These are phyloP conservation scores for Biscogniauxia marginata DNA, from an alignment of 2,329 filamentous ascomycete species.

Conservation along the genomic window DNA sequence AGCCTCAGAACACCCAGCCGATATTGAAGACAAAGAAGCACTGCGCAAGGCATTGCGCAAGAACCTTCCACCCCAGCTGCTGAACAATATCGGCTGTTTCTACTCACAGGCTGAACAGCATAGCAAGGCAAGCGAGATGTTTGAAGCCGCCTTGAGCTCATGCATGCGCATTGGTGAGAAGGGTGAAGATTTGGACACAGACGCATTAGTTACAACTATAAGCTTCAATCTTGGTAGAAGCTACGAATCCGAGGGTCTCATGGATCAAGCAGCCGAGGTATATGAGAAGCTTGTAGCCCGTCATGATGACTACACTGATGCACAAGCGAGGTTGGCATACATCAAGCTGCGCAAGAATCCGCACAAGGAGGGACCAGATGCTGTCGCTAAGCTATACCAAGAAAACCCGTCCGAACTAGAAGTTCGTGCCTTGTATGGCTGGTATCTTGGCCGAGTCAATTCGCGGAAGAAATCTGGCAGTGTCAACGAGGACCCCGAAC, in stretches of 20 bases:
- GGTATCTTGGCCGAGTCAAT: conserved; percentile 81
- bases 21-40: conserved; percentile 58
- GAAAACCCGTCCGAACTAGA: conserved; percentile 83
- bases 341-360: conserved; percentile 81
- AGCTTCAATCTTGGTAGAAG: conserved; percentile 94
- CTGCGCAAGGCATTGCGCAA: conserved; percentile 66
- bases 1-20: conserved; percentile 63
- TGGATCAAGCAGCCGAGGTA: conserved; percentile 80
- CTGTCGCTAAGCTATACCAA: conserved; percentile 81
- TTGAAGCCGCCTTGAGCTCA: conserved; percentile 86
- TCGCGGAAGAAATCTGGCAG: conserved; percentile 80
- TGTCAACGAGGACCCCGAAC: conserved; percentile 84
- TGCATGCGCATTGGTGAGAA: conserved; percentile 79
- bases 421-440: conserved; percentile 88
- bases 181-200: conserved; percentile 75
- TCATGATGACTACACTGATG: conserved; percentile 90
- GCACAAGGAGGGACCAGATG: conserved; percentile 81
- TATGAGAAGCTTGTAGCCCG: conserved; percentile 84
- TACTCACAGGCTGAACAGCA: conserved; percentile 85
- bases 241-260: conserved; percentile 80
- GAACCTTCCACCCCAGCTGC: conserved; percentile 79
- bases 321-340: conserved; percentile 82
- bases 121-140: conserved; percentile 77
- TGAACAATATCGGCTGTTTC: conserved; percentile 98
- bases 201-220: conserved; percentile 91